These are phyloP conservation scores for Kodamaea alishanica DNA, from an alignment of 1,139 yeast species.

Conservation along the genomic window DNA sequence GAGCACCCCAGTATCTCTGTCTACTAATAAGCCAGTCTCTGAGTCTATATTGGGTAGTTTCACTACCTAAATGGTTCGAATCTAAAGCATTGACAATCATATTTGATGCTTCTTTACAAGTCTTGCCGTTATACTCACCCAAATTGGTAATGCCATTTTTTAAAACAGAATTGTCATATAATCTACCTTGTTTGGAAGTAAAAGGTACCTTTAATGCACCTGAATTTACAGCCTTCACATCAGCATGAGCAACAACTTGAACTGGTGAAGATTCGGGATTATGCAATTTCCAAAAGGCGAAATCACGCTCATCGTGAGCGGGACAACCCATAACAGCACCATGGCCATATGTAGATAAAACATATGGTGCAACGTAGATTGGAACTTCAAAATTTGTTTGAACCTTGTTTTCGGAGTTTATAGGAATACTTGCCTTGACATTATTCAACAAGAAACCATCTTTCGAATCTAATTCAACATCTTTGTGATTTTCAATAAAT, in stretches of 20 bases:
- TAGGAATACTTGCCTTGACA: constrained; percentile 58
- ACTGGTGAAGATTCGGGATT: constrained; percentile 43
- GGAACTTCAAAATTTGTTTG: constrained; percentile 44
- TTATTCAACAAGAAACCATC: constrained; percentile 55
- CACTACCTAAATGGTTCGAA: constrained; percentile 38
- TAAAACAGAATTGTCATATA: constrained; percentile 36
- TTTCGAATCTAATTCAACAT: constrained; percentile 49
- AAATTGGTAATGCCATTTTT: constrained; percentile 32
- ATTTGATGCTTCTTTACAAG: constrained; percentile 48
- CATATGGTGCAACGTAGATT: constrained; percentile 87
- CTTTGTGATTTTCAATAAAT: constrained; percentile 42
- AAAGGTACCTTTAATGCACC: constrained; percentile 33
- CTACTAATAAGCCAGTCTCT: constrained; percentile 94
- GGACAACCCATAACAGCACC: constrained; percentile 99
- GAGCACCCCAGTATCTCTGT: constrained; percentile 98
- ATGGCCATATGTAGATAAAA: constrained; percentile 73
- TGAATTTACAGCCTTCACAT: not conserved
- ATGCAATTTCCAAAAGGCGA: constrained; percentile 70
- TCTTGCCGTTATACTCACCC: constrained; percentile 50
- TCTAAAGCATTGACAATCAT: constrained; percentile 44
- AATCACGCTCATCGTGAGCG: constrained; percentile 84
- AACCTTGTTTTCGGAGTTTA: constrained; percentile 31
- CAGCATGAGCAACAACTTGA: constrained; percentile 38
- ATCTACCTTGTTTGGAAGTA: constrained; percentile 48
- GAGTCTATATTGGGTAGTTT: constrained; percentile 55